A percentile compares a stretch with the other conserved stretches of the same genome.
Evolutionary conservation across 345 rosid species (phyloP).

Genomic region (Ceriops decandra): DNA sequence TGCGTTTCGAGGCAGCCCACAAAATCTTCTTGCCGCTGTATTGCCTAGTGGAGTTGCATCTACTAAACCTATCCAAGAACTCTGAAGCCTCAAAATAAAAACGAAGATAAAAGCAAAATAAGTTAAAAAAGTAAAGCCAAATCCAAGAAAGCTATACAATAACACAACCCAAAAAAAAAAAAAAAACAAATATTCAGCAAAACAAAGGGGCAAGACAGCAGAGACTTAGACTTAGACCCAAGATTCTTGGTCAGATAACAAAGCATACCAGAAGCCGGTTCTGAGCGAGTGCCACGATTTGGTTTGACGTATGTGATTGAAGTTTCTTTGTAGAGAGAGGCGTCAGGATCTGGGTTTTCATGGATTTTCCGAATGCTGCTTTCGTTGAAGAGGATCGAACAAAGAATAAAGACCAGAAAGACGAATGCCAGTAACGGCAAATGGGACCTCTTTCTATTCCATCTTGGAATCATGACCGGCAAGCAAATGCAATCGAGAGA

Average conservation of each 20-base stretch:
- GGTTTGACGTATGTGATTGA: slow-evolving; percentile 46
- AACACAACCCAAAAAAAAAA: neutral
- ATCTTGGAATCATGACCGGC: slow-evolving; percentile 50
- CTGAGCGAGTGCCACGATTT: slow-evolving; percentile 34
- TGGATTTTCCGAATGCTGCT: slow-evolving; percentile 55
- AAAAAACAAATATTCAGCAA: neutral
- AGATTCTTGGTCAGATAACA: neutral
- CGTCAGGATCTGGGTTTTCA: slow-evolving; percentile 26
- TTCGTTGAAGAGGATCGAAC: slow-evolving; percentile 56
- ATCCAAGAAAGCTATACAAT: neutral
- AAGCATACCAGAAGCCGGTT: slow-evolving; percentile 38
- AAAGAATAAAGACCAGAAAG: slow-evolving; percentile 39
- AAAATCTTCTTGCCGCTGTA: slow-evolving; percentile 64
- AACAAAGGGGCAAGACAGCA: neutral
- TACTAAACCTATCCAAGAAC: slow-evolving; percentile 75
- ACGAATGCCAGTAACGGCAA: slow-evolving; percentile 49
- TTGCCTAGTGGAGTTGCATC: slow-evolving; percentile 64
- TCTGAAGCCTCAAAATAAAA: slow-evolving; percentile 26
- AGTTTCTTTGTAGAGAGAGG: slow-evolving; percentile 17
- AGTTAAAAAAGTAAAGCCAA: neutral
- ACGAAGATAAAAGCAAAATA: neutral
- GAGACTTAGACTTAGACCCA: slow-evolving; percentile 1
- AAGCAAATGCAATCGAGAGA: neutral
- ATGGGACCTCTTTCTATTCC: slow-evolving; percentile 66
- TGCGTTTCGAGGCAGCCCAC: slow-evolving; percentile 36